Evolutionary conservation across 164 flowering plant genomes (phyloP), one percentile per base, ranked within the genome.

Genomic region (Nelumbo lutea): DNA sequence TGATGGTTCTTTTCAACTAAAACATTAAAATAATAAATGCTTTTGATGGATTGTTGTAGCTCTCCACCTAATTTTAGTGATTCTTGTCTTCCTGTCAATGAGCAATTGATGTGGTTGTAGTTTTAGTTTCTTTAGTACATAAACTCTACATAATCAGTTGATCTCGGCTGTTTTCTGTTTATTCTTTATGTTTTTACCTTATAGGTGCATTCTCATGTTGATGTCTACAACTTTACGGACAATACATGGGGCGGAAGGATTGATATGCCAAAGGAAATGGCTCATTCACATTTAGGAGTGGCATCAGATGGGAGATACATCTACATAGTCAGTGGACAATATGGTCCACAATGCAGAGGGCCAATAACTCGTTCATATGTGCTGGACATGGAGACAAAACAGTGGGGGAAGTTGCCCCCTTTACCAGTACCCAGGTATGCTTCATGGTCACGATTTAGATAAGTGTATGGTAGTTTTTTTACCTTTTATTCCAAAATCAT

Each of bases 181-280:
- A 4, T 64, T 40, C 5, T 43, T 46, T 58, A 6, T 52, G 57
- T 57, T 13, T 42, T 7, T 73, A 13, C 73, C 13, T 63, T 66
- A 4, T 61, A 91, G 98, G 98, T 94, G 69, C 97, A 94, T 70
- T 86, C 97, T 46, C 97, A 91, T 80, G 97, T 91, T 58, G 97
- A 94, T 74, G 72, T 94, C 44, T 94, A 82, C 76, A 89, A 91
- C 69, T 89, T 94, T 73, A 83, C 85, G 9, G 87, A 83, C 45
- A 89, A 94, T 72, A 83, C 84, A 43, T 94, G 98, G 98, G 84
- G 82, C 63, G 92, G 79, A 48, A 89, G 87, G 74, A 87, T 94
- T 73, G 88, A 84, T 60, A 84, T 80, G 80, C 98, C 98, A 13
- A 95, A 88, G 78, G 96, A 88, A 61, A 95, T 95, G 98, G 98